These are phyloP conservation scores for Eucalyptus curtisii DNA, from an alignment of 345 rosid genomes.

Conservation along the genomic window DNA sequence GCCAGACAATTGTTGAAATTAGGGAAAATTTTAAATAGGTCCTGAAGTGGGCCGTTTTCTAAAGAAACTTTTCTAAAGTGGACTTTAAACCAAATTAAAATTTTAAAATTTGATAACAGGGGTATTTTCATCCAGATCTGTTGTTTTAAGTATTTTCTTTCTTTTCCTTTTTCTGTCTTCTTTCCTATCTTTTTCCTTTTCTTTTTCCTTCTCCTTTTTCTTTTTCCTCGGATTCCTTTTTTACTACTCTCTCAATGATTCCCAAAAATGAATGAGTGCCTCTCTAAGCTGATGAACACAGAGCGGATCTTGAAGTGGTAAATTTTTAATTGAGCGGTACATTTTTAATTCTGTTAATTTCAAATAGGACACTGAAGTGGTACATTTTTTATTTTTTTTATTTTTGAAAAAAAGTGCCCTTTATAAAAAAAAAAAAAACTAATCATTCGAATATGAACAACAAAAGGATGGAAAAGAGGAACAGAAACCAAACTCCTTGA, in stretches of 20 bases:
- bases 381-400: no score
- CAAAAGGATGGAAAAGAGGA: not conserved
- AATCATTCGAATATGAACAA: not conserved
- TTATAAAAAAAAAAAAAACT: accelerated
- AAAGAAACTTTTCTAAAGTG: not conserved
- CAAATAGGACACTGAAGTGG: no score
- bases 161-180: not conserved
- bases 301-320: not conserved
- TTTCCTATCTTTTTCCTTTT: not conserved
- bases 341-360: no score
- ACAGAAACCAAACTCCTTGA: not conserved
- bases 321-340: not conserved
- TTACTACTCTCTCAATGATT: not conserved
- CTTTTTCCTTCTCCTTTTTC: not conserved
- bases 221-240: not conserved
- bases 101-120: no score
- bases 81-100: not conserved
- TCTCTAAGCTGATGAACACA: not conserved
- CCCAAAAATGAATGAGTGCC: not conserved
- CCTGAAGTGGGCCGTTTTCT: not conserved
- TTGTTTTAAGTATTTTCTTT: not conserved
- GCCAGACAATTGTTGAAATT: not conserved
- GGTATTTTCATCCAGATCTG: no score
- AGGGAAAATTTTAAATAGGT: not conserved
- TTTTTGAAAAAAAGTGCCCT: no score